phyloP scores from a whole-genome alignment of 1,139 yeast species.

The Pichia sp. region DNA sequence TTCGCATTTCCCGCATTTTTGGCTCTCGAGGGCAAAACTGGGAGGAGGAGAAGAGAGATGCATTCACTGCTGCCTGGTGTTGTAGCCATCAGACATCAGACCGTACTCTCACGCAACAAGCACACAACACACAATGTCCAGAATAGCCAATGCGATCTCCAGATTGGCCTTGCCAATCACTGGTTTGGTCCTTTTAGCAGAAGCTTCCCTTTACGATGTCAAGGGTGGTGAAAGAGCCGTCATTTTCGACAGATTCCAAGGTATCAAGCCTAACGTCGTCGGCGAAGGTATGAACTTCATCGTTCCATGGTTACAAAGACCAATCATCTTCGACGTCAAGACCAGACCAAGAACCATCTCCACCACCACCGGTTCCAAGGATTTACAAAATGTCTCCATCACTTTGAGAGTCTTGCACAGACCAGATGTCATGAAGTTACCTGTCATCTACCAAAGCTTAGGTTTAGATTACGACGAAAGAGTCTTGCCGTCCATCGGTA shows the following conservation, averaged over 20 bases:
- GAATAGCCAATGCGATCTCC: constrained; percentile 48
- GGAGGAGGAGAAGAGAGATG: too few species aligned
- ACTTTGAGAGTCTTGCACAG: constrained; percentile 93
- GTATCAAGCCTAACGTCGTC: constrained; percentile 81
- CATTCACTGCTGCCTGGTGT: too few species aligned
- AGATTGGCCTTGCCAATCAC: constrained; percentile 69
- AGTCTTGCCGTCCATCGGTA: constrained; percentile 95
- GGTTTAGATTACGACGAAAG: constrained; percentile 98
- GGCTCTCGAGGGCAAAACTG: too few species aligned
- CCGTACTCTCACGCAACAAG: too few species aligned
- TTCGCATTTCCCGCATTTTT: too few species aligned
- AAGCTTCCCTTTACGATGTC: constrained; percentile 84
- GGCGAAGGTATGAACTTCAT: constrained; percentile 98
- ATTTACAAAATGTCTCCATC: constrained; percentile 91
- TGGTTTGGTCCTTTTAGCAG: constrained; percentile 61
- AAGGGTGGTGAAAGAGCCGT: constrained; percentile 97
- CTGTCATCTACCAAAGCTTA: constrained; percentile 82
- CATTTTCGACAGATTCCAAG: constrained; percentile 86
- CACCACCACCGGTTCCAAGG: constrained; percentile 96
- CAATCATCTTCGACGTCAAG: constrained; percentile 87
- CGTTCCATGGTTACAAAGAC: constrained; percentile 94
- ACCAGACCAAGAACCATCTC: constrained; percentile 92
- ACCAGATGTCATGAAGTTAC: constrained; percentile 83
- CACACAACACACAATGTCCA: constrained; percentile 1
- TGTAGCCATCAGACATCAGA: too few species aligned